A percentile compares a stretch with the other conserved stretches of the same genome.
Conservation (phyloP, 352 stramenopile species). For the Lagenidium giganteum region DNA sequence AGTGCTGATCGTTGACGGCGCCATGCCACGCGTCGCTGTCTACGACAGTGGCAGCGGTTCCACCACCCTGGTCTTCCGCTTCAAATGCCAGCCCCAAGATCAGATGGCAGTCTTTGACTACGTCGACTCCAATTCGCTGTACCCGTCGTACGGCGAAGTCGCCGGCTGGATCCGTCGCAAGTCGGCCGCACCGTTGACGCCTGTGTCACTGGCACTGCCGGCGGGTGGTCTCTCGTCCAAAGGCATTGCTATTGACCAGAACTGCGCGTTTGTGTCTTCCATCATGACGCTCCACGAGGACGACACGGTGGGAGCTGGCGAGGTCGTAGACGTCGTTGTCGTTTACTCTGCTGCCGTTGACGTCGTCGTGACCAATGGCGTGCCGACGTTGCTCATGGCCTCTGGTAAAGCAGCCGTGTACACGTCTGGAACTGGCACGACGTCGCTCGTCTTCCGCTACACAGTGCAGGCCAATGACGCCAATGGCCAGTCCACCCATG, state of each 20-base stretch:
- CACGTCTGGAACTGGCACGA: slow-evolving; percentile 30
- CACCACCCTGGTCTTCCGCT: slow-evolving; percentile 41
- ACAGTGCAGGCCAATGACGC: slow-evolving; percentile 35
- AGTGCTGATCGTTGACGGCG: slow-evolving; percentile 25
- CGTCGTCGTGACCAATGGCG: slow-evolving; percentile 26
- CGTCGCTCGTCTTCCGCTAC: slow-evolving; percentile 42
- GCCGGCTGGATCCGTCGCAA: slow-evolving; percentile 47
- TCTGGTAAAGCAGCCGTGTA: slow-evolving; percentile 40
- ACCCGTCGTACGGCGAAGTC: slow-evolving; percentile 29
- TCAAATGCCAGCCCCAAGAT: slow-evolving; percentile 30
- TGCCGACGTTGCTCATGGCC: slow-evolving; percentile 30
- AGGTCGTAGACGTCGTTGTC: slow-evolving; percentile 55
- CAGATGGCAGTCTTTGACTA: slow-evolving; percentile 39
- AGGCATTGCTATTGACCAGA: slow-evolving; percentile 49
- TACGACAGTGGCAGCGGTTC: slow-evolving; percentile 43
- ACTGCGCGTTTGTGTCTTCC: slow-evolving; percentile 21
- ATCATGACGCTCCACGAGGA: slow-evolving; percentile 48
- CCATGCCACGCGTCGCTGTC: slow-evolving; percentile 29
- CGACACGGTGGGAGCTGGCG: slow-evolving; percentile 40
- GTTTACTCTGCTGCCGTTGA: slow-evolving; percentile 40
- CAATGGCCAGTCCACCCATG: slow-evolving; percentile 25
- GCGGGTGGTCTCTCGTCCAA: slow-evolving; percentile 34
- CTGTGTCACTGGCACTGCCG: slow-evolving; percentile 38
- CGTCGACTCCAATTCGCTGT: slow-evolving; percentile 22
- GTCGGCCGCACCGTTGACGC: slow-evolving; percentile 25